A percentile compares a stretch with the other conserved stretches of the same genome.
Evolutionary conservation across 345 rosid genomes (phyloP).

Genomic region (Lumnitzera littorea): DNA sequence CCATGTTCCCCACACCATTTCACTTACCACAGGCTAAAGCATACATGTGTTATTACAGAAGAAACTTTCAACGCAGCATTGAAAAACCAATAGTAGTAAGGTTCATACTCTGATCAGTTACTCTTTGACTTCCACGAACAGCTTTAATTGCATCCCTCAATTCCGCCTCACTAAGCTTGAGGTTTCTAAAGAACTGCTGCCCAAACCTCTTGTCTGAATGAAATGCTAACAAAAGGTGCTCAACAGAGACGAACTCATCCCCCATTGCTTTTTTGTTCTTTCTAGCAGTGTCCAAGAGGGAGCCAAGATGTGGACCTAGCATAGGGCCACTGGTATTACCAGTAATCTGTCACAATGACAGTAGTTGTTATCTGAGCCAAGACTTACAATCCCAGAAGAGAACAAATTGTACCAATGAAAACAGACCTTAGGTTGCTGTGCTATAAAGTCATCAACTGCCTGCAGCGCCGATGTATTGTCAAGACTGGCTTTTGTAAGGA

Average conservation of each 20-base stretch:
- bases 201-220: constrained; percentile 73
- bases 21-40: too few relatives aligned
- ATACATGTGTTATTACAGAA: too few relatives aligned
- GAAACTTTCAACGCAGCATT: not conserved
- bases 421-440: constrained; percentile 65
- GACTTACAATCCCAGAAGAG: not conserved
- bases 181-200: constrained; percentile 42
- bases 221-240: constrained; percentile 68
- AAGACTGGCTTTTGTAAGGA: constrained; percentile 67
- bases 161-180: constrained; percentile 53
- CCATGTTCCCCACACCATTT: too few relatives aligned
- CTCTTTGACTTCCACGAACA: constrained; percentile 81
- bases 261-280: constrained; percentile 69
- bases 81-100: not conserved
- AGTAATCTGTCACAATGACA: constrained; percentile 35
- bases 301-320: constrained; percentile 47
- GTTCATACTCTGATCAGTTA: constrained; percentile 71
- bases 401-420: not conserved
- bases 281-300: constrained; percentile 47
- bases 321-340: constrained; percentile 66
- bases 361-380: not conserved
- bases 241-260: constrained; percentile 74
- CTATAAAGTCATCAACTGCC: constrained; percentile 49
- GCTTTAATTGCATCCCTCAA: constrained; percentile 60
- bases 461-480: constrained; percentile 71